phyloP scores from a whole-genome alignment of 1,139 yeast genomes.

The Candida glucosophila region DNA sequence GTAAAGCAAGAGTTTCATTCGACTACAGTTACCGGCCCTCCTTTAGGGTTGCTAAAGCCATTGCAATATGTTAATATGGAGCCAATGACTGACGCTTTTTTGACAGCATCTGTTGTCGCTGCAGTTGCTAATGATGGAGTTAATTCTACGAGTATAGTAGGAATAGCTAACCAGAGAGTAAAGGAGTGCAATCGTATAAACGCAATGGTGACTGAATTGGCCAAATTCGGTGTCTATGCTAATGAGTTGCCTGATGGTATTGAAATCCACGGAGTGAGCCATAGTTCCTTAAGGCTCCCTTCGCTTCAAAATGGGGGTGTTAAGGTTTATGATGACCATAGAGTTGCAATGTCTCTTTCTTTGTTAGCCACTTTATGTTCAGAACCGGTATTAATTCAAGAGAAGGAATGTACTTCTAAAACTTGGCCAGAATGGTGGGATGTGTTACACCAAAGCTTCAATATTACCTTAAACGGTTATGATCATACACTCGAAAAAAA shows the following conservation, averaged over 20 bases:
- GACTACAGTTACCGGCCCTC: slow-evolving; percentile 90
- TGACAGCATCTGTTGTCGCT: slow-evolving; percentile 95
- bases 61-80: slow-evolving; percentile 87
- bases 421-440: slow-evolving; percentile 99
- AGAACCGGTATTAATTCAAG: slow-evolving; percentile 65
- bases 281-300: slow-evolving; percentile 42
- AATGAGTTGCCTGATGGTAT: slow-evolving; percentile 89
- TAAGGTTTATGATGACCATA: slow-evolving; percentile 85
- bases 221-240: slow-evolving; percentile 82
- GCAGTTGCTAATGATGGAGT: slow-evolving; percentile 61
- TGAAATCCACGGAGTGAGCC: slow-evolving; percentile 62
- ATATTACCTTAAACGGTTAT: slow-evolving; percentile 60
- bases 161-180: slow-evolving; percentile 96
- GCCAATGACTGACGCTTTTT: slow-evolving; percentile 98
- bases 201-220: slow-evolving; percentile 86
- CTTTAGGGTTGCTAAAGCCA: slow-evolving; percentile 59
- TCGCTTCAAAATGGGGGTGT: slow-evolving; percentile 43
- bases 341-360: slow-evolving; percentile 97
- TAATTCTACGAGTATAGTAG: slow-evolving; percentile 70
- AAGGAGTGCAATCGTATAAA: slow-evolving; percentile 94
- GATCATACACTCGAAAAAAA: slow-evolving; percentile 25
- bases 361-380: slow-evolving; percentile 56
- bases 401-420: slow-evolving; percentile 88
- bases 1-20: slow-evolving; percentile 77
- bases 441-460: slow-evolving; percentile 61